Base-by-base conservation (phyloP, 2,329 filamentous ascomycete species). In the Aspergillus aculeatinus region DNA sequence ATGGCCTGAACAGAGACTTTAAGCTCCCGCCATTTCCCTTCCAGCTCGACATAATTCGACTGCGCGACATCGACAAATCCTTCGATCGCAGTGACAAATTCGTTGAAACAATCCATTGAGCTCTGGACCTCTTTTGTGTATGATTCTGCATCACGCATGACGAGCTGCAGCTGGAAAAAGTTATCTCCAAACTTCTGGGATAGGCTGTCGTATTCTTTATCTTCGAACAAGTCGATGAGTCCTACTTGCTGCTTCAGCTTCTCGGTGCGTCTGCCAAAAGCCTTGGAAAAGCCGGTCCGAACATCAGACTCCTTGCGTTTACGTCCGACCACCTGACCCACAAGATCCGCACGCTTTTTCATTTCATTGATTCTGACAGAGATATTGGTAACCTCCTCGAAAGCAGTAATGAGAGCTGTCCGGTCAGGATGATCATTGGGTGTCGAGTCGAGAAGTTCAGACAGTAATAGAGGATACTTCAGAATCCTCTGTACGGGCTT, bases 401-500 rank as follows among this genome's bases (percentile, higher is more conserved):
- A 86, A 10, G 93, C 89, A 42, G 83, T 84, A 65, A 89, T 86
- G 35, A 99, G 83, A 9, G 85, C 80, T 27, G 82, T 80, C 61
- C 89, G 85, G 74, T 99, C 95, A 0, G 94, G 93, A 71, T 99
- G 95, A 63, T 92, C 88, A 10, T 83, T 77, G 0, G 91, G 89
- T 0, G 94, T 98, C 59, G 89, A 85, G 63, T 92, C 87, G 25
- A 96, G 81, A 11, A 99, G 81, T 59, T 92, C 88, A 35, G 87
- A 86, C 49, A 99, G 85, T 47, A 99, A 81, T 50, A 96, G 87
- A 3, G 92, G 92, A 71, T 98, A 99, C 71, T 97, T 97, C 35
- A 94, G 88, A 63, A 98, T 89, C 51, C 95, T 87, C 77, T 99
- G 95, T 74, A 96, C 93, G 1, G 95, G 95, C 76, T 99, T 99